Percentiles rank a stretch among this genome's conserved stretches.
Evolutionary conservation across 257 asterid species (phyloP).

Genomic region (Solanum bukasovii): DNA sequence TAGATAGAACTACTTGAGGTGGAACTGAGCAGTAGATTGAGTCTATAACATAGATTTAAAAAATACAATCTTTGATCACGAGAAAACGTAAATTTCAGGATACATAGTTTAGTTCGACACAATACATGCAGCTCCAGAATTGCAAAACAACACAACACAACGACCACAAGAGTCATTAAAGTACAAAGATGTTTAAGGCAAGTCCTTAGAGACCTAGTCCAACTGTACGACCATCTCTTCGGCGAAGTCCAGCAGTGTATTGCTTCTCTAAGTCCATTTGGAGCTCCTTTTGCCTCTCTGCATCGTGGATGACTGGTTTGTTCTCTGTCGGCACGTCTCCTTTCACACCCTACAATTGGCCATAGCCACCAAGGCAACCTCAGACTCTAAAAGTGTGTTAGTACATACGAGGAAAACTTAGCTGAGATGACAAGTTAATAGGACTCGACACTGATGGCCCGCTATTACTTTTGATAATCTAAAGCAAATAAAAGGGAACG

Average conservation of each 20-base stretch:
- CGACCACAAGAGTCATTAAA: neutral
- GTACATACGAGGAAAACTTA: constrained; percentile 29
- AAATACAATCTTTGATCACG: neutral
- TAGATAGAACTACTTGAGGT: neutral
- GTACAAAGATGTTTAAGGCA: neutral
- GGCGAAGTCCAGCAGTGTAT: constrained; percentile 94
- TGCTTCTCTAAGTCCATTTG: constrained; percentile 93
- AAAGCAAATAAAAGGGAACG: constrained; percentile 8
- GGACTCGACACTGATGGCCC: neutral
- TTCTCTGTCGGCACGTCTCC: constrained; percentile 51
- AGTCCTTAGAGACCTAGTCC: constrained; percentile 74
- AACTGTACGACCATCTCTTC: constrained; percentile 98
- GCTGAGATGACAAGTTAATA: constrained; percentile 1
- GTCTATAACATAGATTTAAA: neutral
- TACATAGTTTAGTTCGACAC: neutral
- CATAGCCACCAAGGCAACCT: constrained; percentile 90
- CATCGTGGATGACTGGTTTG: constrained; percentile 48
- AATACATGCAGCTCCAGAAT: neutral
- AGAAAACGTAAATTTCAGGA: neutral
- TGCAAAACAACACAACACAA: neutral
- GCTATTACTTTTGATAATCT: neutral
- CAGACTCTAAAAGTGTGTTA: constrained; percentile 97
- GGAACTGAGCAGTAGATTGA: neutral
- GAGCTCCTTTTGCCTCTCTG: constrained; percentile 80
- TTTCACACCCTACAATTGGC: constrained; percentile 99